Percentiles rank a stretch among this genome's conserved stretches.
phyloP scores from a whole-genome alignment of 2,329 filamentous ascomycete species.

The Geosmithia putterillii region DNA sequence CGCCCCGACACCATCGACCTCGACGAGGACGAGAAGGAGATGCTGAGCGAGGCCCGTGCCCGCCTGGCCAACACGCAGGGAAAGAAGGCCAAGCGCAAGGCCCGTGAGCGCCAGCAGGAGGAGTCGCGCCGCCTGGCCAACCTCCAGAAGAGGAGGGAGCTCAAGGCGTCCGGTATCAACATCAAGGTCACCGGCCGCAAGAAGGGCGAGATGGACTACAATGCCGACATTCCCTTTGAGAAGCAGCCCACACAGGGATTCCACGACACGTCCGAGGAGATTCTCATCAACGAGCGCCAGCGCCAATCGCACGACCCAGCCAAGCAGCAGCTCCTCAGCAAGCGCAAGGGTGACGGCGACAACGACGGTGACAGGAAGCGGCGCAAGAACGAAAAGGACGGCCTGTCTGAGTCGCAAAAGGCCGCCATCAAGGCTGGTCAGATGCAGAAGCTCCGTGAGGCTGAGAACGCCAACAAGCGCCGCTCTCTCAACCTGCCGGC shows the following conservation, averaged over 20 bases:
- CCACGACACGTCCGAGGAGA: conserved; percentile 83
- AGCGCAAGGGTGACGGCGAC: conserved; percentile 90
- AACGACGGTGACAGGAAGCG: conserved; percentile 72
- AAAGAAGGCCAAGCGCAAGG: conserved; percentile 98
- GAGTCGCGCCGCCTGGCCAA: conserved; percentile 83
- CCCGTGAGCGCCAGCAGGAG: conserved; percentile 86
- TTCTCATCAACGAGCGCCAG: conserved; percentile 68
- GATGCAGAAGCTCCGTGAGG: conserved; percentile 87
- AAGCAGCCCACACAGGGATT: conserved; percentile 82
- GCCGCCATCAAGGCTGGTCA: conserved; percentile 89
- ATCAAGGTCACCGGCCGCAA: conserved; percentile 89
- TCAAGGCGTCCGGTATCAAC: conserved; percentile 97
- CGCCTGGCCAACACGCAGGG: conserved; percentile 95
- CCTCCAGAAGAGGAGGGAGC: conserved; percentile 86
- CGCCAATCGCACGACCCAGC: conserved; percentile 80
- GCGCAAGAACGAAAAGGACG: conserved; percentile 78
- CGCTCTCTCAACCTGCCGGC: conserved; percentile 70
- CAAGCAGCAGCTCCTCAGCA: conserved; percentile 81
- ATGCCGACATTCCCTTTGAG: conserved; percentile 96
- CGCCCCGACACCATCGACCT: conserved; percentile 94
- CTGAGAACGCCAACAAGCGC: conserved; percentile 92
- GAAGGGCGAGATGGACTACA: conserved; percentile 98
- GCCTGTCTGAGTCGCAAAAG: conserved; percentile 64
- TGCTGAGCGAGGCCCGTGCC: conserved; percentile 94
- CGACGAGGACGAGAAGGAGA: conserved; percentile 98